Conservation (phyloP, 495 filamentous ascomycete species). For the Massariosphaeria phaeospora region DNA sequence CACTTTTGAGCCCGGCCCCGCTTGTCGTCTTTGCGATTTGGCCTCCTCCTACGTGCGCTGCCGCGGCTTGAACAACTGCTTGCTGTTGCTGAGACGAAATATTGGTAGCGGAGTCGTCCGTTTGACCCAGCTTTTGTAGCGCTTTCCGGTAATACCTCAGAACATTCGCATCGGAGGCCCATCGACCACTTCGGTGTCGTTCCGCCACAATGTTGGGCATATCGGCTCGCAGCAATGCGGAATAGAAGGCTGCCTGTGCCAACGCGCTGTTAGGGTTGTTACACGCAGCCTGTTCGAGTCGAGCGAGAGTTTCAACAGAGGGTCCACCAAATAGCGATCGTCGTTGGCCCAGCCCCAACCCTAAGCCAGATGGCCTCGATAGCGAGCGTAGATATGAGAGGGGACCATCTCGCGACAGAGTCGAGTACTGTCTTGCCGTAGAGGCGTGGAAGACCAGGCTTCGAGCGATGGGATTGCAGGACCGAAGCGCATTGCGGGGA, state of each 20-base stretch:
- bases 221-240: conserved; percentile 80
- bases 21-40: conserved; percentile 54
- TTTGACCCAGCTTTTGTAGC: conserved; percentile 59
- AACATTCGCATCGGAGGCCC: conserved; percentile 68
- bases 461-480: conserved; percentile 27
- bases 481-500: conserved; percentile 24
- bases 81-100: conserved; percentile 61
- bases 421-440: conserved; percentile 29
- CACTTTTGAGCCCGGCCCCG: conserved; percentile 66
- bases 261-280: conserved; percentile 79
- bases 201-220: conserved; percentile 90
- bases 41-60: conserved; percentile 64
- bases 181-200: conserved; percentile 77
- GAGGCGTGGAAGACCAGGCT: conserved; percentile 10
- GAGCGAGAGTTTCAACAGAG: conserved; percentile 56
- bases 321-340: conserved; percentile 52
- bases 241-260: conserved; percentile 89
- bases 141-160: conserved; percentile 72
- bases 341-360: conserved; percentile 31
- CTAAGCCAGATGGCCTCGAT: conserved; percentile 15
- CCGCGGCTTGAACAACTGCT: conserved; percentile 81
- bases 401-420: conserved; percentile 13
- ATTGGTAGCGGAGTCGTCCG: conserved; percentile 44
- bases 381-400: conserved; percentile 18
- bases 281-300: conserved; percentile 83